Percentiles rank a stretch among this genome's conserved stretches.
These are phyloP conservation scores for Chlorella vulgaris DNA, from an alignment of 139 green algal genomes.

Conservation along the genomic window DNA sequence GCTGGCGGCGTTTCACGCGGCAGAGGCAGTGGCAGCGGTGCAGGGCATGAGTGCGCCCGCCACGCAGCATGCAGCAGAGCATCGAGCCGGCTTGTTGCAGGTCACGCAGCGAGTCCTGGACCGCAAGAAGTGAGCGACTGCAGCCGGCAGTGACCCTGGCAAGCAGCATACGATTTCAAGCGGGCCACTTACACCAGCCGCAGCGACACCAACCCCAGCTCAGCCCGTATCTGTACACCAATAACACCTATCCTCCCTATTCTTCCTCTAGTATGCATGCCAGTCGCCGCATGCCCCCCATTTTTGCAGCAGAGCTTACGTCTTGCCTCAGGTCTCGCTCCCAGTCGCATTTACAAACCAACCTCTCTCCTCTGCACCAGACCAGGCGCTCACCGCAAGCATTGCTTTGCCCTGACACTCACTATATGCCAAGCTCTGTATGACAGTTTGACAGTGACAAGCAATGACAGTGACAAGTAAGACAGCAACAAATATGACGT, in stretches of 20 bases:
- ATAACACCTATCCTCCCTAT: too few species aligned
- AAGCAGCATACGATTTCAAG: too few species aligned
- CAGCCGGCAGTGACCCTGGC: too few species aligned
- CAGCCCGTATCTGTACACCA: too few species aligned
- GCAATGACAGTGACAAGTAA: not conserved
- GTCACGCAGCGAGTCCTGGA: conserved; percentile 76
- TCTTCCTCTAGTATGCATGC: too few species aligned
- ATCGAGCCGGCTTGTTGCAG: conserved; percentile 62
- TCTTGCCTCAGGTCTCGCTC: too few species aligned
- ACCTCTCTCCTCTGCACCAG: too few species aligned
- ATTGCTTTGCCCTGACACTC: not conserved
- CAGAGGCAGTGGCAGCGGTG: conserved; percentile 48
- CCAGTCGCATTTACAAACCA: too few species aligned
- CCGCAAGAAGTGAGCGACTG: conserved; percentile 64
- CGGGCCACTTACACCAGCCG: too few species aligned
- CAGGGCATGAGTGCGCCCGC: conserved; percentile 46
- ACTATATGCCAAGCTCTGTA: not conserved
- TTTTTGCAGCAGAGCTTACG: not conserved
- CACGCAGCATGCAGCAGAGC: conserved; percentile 57
- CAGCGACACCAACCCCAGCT: too few species aligned
- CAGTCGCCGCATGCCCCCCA: not conserved
- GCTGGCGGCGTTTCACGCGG: conserved; percentile 76
- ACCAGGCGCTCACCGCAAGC: not conserved
- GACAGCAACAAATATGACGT: not conserved
- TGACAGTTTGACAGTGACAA: not conserved